Conservation (phyloP, 2,329 filamentous ascomycete genomes). For the Aspergillus viridinutans region DNA sequence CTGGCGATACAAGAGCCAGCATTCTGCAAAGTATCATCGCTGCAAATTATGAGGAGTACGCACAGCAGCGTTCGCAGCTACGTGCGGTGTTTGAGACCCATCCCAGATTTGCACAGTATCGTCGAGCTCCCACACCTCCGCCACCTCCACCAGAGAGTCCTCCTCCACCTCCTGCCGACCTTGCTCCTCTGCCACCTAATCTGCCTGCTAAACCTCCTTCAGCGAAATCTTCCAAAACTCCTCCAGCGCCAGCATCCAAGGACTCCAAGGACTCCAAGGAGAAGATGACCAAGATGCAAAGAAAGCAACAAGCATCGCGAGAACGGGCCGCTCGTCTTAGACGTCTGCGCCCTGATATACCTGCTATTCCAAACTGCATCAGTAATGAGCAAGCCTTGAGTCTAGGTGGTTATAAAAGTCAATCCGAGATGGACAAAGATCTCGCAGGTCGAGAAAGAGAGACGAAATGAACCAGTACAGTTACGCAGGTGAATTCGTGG, state of each 20-base stretch:
- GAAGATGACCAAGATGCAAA: slow-evolving; percentile 23
- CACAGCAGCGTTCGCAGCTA: slow-evolving; percentile 63
- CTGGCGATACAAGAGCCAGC: slow-evolving; percentile 38
- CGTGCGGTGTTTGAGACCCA: slow-evolving; percentile 48
- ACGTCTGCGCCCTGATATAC: slow-evolving; percentile 27
- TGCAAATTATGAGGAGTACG: slow-evolving; percentile 75
- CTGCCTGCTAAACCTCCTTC: slow-evolving; percentile 16
- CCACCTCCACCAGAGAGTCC: slow-evolving; percentile 17
- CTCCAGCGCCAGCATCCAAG: slow-evolving; percentile 5
- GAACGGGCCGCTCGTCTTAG: slow-evolving; percentile 29
- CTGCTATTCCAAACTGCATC: slow-evolving; percentile 22
- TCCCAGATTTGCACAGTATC: slow-evolving; percentile 31
- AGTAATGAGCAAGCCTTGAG: slow-evolving; percentile 26
- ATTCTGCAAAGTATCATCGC: slow-evolving; percentile 69
- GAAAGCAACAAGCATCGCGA: slow-evolving; percentile 22
- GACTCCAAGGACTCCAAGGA: slow-evolving; percentile 12
- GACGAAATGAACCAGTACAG: slow-evolving; percentile 1
- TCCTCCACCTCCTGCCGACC: slow-evolving; percentile 14
- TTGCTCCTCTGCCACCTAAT: slow-evolving; percentile 20
- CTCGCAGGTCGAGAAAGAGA: slow-evolving; percentile 22
- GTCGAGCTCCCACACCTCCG: slow-evolving; percentile 21
- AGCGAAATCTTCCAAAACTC: not conserved
- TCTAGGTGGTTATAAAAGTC: slow-evolving; percentile 28
- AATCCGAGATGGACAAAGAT: slow-evolving; percentile 31
- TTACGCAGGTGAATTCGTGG: not conserved